A percentile compares a stretch with the other conserved stretches of the same genome.
phyloP scores from a whole-genome alignment of 305 asterid species.

The Withania somnifera region DNA sequence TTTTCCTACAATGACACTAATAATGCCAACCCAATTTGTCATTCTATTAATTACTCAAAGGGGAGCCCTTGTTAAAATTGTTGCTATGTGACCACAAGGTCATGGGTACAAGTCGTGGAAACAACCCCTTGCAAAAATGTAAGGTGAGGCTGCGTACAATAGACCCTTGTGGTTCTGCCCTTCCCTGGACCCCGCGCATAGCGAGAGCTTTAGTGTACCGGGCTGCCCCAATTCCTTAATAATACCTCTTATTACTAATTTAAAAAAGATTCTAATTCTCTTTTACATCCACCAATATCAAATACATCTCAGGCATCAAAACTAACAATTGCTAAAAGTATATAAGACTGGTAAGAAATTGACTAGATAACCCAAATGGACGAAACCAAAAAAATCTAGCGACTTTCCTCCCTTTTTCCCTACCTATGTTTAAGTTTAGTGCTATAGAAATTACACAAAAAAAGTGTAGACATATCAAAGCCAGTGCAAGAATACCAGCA shows the following conservation, averaged over 20 bases:
- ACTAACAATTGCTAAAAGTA: neutral
- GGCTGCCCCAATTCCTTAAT: neutral
- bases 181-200: too few relatives aligned
- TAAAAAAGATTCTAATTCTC: neutral
- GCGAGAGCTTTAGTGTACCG: too few relatives aligned
- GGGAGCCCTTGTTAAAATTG: too few relatives aligned
- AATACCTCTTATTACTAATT: neutral
- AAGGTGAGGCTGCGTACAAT: too few relatives aligned
- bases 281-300: neutral
- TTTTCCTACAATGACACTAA: neutral
- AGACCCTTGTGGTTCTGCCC: too few relatives aligned
- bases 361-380: neutral
- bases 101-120: too few relatives aligned
- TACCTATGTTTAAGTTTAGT: neutral
- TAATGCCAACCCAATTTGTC: neutral
- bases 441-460: neutral
- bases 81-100: too few relatives aligned
- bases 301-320: neutral
- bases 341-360: neutral
- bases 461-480: neutral
- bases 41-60: neutral
- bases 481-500: neutral
- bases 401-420: neutral
- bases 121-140: too few relatives aligned
- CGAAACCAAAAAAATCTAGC: neutral